phyloP scores from a whole-genome alignment of 2,329 filamentous ascomycete genomes.

The Pestalotiopsis sp. region DNA sequence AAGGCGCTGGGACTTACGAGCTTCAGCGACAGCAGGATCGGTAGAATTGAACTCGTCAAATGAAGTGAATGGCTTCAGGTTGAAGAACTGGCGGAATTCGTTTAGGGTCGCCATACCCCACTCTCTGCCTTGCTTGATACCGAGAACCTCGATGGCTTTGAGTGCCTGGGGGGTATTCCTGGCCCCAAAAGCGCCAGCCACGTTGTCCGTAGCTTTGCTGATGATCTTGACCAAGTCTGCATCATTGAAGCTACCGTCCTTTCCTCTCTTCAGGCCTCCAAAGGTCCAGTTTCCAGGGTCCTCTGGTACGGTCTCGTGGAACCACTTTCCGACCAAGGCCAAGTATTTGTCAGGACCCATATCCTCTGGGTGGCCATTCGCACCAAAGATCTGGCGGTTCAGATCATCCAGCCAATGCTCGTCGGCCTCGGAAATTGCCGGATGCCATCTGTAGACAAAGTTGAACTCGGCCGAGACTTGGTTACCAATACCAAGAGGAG shows the following conservation, averaged over 20 bases:
- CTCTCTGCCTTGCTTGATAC: constrained; percentile 74
- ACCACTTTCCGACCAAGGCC: background rate
- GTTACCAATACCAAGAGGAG: constrained; percentile 76
- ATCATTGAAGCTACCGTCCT: constrained; percentile 59
- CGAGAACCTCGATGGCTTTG: constrained; percentile 77
- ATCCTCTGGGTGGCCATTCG: background rate
- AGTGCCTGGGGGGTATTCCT: constrained; percentile 75
- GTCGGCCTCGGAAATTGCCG: constrained; percentile 30
- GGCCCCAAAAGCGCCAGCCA: constrained; percentile 73
- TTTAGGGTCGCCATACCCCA: constrained; percentile 83
- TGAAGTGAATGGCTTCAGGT: constrained; percentile 72
- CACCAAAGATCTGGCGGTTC: background rate
- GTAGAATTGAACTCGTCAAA: constrained; percentile 82
- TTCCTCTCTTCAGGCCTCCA: background rate
- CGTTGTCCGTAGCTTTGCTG: constrained; percentile 71
- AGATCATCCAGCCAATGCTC: background rate
- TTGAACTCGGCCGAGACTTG: constrained; percentile 89
- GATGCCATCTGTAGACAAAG: constrained; percentile 71
- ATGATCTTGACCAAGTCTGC: constrained; percentile 74
- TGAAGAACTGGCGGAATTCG: constrained; percentile 84
- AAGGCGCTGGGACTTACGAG: background rate
- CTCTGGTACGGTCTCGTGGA: background rate
- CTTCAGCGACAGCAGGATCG: constrained; percentile 68
- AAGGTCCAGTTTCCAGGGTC: background rate
- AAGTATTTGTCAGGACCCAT: background rate